Evolutionary conservation across 331 rosid genomes (phyloP).

Genomic region (Pyrus hybrid): DNA sequence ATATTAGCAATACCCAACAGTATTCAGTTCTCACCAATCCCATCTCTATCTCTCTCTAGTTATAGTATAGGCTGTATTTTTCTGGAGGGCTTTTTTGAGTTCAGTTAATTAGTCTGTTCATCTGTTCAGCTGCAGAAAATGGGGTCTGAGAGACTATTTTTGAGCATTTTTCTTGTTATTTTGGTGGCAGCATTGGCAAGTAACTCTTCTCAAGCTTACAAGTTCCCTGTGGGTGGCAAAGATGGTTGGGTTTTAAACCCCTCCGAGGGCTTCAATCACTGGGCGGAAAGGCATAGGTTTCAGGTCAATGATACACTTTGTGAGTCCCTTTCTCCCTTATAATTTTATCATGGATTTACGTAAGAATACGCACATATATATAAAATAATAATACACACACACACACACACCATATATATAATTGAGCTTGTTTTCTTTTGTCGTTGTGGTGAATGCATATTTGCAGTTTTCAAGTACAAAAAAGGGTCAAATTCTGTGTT

Average conservation of each 20-base stretch:
- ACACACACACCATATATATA: too few relatives aligned
- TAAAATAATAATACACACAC: too few relatives aligned
- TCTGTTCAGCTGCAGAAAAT: background rate
- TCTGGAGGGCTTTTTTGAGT: too few relatives aligned
- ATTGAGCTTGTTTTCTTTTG: background rate
- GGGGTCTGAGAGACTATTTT: constrained; percentile 10
- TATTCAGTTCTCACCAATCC: background rate
- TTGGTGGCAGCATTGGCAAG: constrained; percentile 5
- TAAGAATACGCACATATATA: too few relatives aligned
- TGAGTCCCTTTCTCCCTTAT: constrained; percentile 18
- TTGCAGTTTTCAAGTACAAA: constrained; percentile 61
- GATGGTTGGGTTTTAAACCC: constrained; percentile 80
- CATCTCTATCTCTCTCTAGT: background rate
- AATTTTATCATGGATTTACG: too few relatives aligned
- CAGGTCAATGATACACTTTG: constrained; percentile 57
- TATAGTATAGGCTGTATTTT: too few relatives aligned
- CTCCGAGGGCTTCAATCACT: constrained; percentile 38
- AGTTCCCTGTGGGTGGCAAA: constrained; percentile 54
- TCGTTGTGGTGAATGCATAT: background rate
- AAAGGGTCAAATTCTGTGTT: constrained; percentile 49
- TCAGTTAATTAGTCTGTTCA: background rate
- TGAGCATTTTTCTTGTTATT: constrained; percentile 11
- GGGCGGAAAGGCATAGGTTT: constrained; percentile 62
- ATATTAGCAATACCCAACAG: background rate
- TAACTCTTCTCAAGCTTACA: constrained; percentile 23